Conservation (phyloP, 2,329 filamentous ascomycete species). For the Taxawa tesnikishii region DNA sequence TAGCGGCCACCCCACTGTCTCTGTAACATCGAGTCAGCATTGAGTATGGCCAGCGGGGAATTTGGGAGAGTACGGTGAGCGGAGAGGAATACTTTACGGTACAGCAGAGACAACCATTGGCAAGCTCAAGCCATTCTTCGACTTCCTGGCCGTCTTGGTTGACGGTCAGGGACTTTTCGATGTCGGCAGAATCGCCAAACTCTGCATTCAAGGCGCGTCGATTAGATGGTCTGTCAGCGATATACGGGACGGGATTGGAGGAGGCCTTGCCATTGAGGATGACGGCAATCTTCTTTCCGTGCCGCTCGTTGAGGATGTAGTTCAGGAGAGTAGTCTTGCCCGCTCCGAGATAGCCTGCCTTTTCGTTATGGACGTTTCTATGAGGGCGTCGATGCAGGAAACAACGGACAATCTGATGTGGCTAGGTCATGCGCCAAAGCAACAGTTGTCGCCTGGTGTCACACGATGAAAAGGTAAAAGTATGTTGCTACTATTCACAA, state of each 20-base stretch:
- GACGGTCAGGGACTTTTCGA: constrained; percentile 90
- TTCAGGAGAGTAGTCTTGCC: constrained; percentile 94
- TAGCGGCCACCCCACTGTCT: constrained; percentile 85
- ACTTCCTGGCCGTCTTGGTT: constrained; percentile 65
- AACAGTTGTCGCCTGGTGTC: too few species aligned
- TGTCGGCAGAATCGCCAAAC: constrained; percentile 54
- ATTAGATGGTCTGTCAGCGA: constrained; percentile 4
- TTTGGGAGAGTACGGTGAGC: not conserved
- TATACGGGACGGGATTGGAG: not conserved
- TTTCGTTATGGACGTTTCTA: too few species aligned
- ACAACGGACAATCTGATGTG: too few species aligned
- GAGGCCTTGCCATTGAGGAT: constrained; percentile 68
- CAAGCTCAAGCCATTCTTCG: constrained; percentile 90
- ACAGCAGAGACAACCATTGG: constrained; percentile 95
- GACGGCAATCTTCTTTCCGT: constrained; percentile 96
- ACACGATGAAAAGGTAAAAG: too few species aligned
- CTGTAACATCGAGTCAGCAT: too few species aligned
- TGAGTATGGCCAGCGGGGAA: not conserved
- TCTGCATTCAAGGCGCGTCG: constrained; percentile 12
- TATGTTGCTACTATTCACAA: too few species aligned
- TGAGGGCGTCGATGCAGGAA: too few species aligned
- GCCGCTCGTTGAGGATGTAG: constrained; percentile 86
- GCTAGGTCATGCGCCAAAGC: too few species aligned
- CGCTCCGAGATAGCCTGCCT: constrained; percentile 78
- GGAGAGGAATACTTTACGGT: constrained; percentile 67